Conservation (phyloP, 805 yeast species). For the Candida tammaniensis region DNA sequence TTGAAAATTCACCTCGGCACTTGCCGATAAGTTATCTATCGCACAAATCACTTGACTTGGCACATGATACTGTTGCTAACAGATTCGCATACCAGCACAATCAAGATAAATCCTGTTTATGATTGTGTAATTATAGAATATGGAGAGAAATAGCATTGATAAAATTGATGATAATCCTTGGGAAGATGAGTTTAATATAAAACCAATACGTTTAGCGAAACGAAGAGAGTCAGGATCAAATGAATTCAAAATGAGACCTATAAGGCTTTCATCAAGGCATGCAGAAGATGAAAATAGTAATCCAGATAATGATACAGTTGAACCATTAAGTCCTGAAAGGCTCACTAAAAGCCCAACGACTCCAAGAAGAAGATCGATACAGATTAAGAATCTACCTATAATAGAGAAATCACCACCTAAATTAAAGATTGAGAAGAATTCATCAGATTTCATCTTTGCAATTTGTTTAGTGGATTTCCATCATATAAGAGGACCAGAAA, state of each 20-base stretch:
- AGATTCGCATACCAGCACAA: no score
- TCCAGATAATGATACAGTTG: neutral
- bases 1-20: no score
- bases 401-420: conserved; percentile 14
- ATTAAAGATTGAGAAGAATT: conserved; percentile 8
- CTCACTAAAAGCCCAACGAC: conserved; percentile 7
- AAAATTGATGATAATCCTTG: conserved; percentile 14
- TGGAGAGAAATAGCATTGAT: conserved; percentile 1
- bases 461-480: conserved; percentile 90
- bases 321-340: no score
- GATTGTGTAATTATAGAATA: no score
- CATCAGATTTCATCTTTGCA: conserved; percentile 60
- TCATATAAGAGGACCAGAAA: conserved; percentile 89
- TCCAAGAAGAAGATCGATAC: conserved; percentile 24
- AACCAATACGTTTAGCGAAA: conserved; percentile 29
- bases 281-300: conserved; percentile 3
- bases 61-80: no score
- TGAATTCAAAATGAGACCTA: conserved; percentile 14
- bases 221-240: conserved; percentile 12
- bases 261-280: conserved; percentile 9
- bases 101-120: no score
- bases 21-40: no score
- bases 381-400: conserved; percentile 37
- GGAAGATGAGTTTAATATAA: conserved; percentile 16
- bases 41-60: no score